These are phyloP conservation scores for Leptodontidium sp. DNA, from an alignment of 2,329 filamentous ascomycete species.

Conservation along the genomic window DNA sequence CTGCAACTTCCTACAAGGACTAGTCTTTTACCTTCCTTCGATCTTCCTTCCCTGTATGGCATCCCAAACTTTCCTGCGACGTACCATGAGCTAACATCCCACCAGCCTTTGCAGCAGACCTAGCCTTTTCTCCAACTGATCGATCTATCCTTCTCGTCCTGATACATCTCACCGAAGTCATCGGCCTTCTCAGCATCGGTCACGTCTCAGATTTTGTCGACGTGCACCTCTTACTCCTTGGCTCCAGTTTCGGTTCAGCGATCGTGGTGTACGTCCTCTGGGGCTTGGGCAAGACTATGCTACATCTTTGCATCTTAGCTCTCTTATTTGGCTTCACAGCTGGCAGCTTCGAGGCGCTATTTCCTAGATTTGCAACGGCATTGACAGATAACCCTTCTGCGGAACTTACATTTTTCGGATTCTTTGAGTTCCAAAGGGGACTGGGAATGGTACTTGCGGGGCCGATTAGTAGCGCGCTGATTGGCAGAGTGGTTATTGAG, in stretches of 20 bases:
- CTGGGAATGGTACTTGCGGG: conserved; percentile 32
- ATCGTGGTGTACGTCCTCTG: conserved; percentile 56
- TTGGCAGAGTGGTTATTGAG: neutral
- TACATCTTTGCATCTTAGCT: conserved; percentile 54
- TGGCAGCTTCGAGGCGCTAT: conserved; percentile 57
- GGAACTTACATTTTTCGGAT: conserved; percentile 39
- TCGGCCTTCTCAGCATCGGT: conserved; percentile 53
- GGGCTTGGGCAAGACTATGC: conserved; percentile 52
- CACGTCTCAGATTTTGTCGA: conserved; percentile 50
- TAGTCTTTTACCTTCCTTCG: conserved; percentile 57
- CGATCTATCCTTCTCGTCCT: conserved; percentile 53
- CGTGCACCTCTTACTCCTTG: conserved; percentile 47
- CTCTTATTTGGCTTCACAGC: conserved; percentile 59
- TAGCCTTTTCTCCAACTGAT: conserved; percentile 47
- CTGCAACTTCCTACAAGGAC: conserved; percentile 55
- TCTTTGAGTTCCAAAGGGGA: conserved; percentile 34
- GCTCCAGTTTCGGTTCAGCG: conserved; percentile 54
- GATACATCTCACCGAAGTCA: conserved; percentile 54
- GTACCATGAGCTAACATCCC: neutral
- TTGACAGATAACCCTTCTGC: conserved; percentile 28
- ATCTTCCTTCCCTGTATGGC: conserved; percentile 49
- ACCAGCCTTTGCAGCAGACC: conserved; percentile 50
- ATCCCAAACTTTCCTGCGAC: too few relatives aligned
- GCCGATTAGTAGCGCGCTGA: conserved; percentile 25
- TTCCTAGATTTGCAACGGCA: conserved; percentile 47